Evolutionary conservation across 176 grass and related monocot genomes (phyloP), one percentile per base, ranked within the genome.

Genomic region (Chloris gayana): DNA sequence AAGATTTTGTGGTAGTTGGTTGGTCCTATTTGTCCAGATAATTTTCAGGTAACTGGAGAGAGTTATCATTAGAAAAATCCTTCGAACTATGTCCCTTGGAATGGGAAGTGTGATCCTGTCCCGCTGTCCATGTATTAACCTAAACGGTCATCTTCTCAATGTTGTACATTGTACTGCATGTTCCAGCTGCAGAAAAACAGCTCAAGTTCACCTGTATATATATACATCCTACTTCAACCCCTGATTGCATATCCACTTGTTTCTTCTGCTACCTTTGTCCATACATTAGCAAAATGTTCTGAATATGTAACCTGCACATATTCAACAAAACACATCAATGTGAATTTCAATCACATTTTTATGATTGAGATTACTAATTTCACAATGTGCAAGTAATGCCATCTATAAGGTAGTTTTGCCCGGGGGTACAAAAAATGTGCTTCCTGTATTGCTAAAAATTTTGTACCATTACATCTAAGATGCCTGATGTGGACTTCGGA

Each of bases 231-330:
- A 82, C 79, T 80, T 90, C 82, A 90, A 34, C 70, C 53, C 32
- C 45, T 54, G 2, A 15, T 77, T 33, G 74, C 74, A 39, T 88
- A 94, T 80, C 42, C 82, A 66, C 88, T 90, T 63, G 87, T 94
- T 67, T 91, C 89, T 80, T 97, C 91, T 70, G 91, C 89, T 72
- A 92, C 77, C 64, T 89, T 94, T 82, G 74, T 88, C 94, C 94
- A 94, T 53, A 92, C 69, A 47, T 56, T 79, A 77, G 73, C 85
- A 74, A 92, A 90, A 41, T 89, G 87, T 18, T 97, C 89, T 2
- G 85, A 91, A 47, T 94, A 88, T 61, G 14, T 62, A 64, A 90
- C 81, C 94, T 97, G 84, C 69, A 67, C 12, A 80, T 74, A 14
- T 12, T 19, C 15, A 69, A 58, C 3, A 39, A 31, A 24, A 83